Conservation (phyloP, 2,329 filamentous ascomycete species). For the Trichoderma endophyticum region DNA sequence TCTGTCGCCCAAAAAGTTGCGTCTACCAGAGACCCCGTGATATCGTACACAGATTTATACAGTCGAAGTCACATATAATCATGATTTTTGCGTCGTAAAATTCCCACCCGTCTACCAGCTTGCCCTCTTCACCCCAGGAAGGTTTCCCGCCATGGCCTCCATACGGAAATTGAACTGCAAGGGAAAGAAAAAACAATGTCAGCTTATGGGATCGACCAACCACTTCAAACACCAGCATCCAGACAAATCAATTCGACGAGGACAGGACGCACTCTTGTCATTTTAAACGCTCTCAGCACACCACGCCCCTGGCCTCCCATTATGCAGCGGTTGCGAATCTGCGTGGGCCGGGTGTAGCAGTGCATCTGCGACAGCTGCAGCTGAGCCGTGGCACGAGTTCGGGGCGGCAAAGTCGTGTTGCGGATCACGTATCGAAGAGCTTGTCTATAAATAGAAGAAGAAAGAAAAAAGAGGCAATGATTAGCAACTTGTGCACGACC, state of each 20-base stretch:
- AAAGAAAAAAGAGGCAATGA: background rate
- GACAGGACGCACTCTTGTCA: slow-evolving; percentile 66
- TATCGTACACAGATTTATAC: slow-evolving; percentile 16
- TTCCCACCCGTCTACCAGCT: slow-evolving; percentile 67
- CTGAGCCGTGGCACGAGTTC: slow-evolving; percentile 86
- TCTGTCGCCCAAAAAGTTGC: background rate
- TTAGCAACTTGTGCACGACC: slow-evolving; percentile 1
- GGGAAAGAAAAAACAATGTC: background rate
- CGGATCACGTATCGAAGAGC: slow-evolving; percentile 88
- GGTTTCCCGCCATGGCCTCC: slow-evolving; percentile 77
- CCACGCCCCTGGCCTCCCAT: slow-evolving; percentile 85
- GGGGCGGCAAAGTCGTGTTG: slow-evolving; percentile 79
- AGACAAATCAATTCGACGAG: background rate
- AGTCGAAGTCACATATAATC: background rate
- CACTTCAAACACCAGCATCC: background rate
- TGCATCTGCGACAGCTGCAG: slow-evolving; percentile 94
- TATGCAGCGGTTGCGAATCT: slow-evolving; percentile 92
- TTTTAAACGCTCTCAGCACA: slow-evolving; percentile 89
- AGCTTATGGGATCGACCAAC: background rate
- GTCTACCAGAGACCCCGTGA: background rate
- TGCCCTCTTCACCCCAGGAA: slow-evolving; percentile 93
- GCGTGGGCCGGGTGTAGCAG: slow-evolving; percentile 86
- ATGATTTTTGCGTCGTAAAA: slow-evolving; percentile 1
- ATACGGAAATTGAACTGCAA: slow-evolving; percentile 88
- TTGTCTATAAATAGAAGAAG: slow-evolving; percentile 58